A percentile compares a stretch with the other conserved stretches of the same genome.
Conservation (phyloP, 108 stramenopile species). For the Pseudonitzschia delicatissima region DNA sequence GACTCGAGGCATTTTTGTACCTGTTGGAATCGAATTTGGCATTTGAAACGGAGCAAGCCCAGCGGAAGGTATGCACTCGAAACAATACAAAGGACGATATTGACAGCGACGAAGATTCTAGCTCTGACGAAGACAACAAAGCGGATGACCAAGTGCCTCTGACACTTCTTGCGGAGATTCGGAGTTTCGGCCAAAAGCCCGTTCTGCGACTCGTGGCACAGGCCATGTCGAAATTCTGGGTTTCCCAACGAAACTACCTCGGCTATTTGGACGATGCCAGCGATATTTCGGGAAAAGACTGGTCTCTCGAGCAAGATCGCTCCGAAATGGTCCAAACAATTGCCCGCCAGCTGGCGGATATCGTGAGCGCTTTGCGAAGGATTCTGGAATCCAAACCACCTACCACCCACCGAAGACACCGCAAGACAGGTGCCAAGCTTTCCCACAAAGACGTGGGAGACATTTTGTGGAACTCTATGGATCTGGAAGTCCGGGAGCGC, state of each 20-base stretch:
- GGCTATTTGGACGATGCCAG: constrained; percentile 1
- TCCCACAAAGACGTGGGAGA: background rate
- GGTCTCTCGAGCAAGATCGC: background rate
- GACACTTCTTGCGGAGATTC: constrained; percentile 3
- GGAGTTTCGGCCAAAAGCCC: background rate
- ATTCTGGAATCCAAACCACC: too few relatives aligned
- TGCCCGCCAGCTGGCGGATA: background rate
- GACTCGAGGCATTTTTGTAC: background rate
- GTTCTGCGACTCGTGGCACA: background rate
- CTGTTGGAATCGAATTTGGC: background rate
- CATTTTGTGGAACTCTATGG: background rate
- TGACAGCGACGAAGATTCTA: background rate
- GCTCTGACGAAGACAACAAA: background rate
- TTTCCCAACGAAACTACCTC: background rate
- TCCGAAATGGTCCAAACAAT: background rate
- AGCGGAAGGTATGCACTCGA: background rate
- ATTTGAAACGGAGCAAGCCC: background rate
- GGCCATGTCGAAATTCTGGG: constrained; percentile 6
- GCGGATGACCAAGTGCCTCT: background rate
- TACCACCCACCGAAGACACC: too few relatives aligned
- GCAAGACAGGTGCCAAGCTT: background rate
- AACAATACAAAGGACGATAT: background rate
- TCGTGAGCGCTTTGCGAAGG: background rate
- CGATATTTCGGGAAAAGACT: background rate
- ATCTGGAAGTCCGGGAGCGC: background rate